These are phyloP conservation scores for Carex myosuroides DNA, from an alignment of 176 grass and related monocot species.

Conservation along the genomic window DNA sequence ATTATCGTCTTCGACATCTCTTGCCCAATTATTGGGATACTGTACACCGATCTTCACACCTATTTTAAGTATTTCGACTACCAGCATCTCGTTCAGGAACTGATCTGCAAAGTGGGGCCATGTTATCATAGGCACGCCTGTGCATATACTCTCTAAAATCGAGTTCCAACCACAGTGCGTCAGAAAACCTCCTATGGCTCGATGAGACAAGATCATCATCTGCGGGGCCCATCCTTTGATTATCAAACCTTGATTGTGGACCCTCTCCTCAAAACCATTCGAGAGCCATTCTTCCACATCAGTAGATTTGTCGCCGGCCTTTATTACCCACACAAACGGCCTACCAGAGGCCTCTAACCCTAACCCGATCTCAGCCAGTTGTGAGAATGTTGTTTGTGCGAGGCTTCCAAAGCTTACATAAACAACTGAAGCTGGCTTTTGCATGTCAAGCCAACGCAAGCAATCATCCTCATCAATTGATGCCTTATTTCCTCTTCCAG, in stretches of 20 bases:
- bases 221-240: conserved; percentile 56
- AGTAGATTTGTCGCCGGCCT: conserved; percentile 36
- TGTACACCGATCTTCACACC: conserved; percentile 36
- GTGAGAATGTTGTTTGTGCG: conserved; percentile 21
- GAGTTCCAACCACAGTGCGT: conserved; percentile 76
- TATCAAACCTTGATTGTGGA: conserved; percentile 32
- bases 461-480: conserved; percentile 46
- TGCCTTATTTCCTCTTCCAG: conserved; percentile 34
- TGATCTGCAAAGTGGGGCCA: conserved; percentile 52
- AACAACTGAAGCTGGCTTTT: conserved; percentile 40
- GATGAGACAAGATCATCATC: conserved; percentile 59
- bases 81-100: conserved; percentile 53
- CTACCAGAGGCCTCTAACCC: conserved; percentile 51
- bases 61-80: conserved; percentile 57
- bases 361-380: conserved; percentile 57
- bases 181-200: conserved; percentile 48
- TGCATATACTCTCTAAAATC: conserved; percentile 46
- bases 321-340: conserved; percentile 65
- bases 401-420: conserved; percentile 77
- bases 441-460: conserved; percentile 46
- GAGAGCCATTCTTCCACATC: conserved; percentile 55
- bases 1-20: not conserved
- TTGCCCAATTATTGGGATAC: conserved; percentile 18
- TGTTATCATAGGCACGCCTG: conserved; percentile 55
- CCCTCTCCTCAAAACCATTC: conserved; percentile 39